Base-by-base conservation (phyloP, 2,329 filamentous ascomycete species). In the Emericellopsis atlantica region DNA sequence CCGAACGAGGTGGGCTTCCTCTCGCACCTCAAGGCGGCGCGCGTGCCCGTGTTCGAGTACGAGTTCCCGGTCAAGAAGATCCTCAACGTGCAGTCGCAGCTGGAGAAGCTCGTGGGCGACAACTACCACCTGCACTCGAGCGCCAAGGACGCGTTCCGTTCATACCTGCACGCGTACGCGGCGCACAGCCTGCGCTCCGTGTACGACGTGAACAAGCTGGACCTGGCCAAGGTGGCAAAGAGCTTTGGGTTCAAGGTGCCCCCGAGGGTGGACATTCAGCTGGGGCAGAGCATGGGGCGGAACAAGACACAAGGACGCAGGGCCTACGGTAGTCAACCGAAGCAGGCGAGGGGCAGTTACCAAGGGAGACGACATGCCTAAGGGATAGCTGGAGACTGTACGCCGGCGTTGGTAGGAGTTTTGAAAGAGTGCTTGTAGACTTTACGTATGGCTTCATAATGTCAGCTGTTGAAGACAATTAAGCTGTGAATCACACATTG, bases 41-140 rank as follows among this genome's bases (percentile, higher is more conserved):
- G 87, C 46, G 89, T 98, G 2, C 92, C 92, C 2, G 81, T 98
- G 6, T 86, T 94, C 23, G 92, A 98, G 62, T 96, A 95, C 54
- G 90, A 96, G 55, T 92, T 98, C 56, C 90, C 90, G 2, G 70
- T 79, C 43, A 89, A 85, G 66, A 95, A 94, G 72, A 86, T 98
- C 48, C 70, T 90, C 54, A 92, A 93, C 54, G 80, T 94, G 50
- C 81, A 93, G 66, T 79, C 84, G 53, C 88, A 95, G 62, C 76
- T 96, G 9, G 90, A 96, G 71, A 92, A 90, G 65, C 74, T 96
- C 49, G 93, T 98, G 53, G 78, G 77, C 24, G 84, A 92, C 60
- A 96, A 98, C 64, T 96, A 96, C 69, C 95, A 95, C 61, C 74
- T 98, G 44, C 92, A 95, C 68, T 92, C 95, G 74, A 76, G 70